Evolutionary conservation across 352 stramenopile species (phyloP), one percentile per base, ranked within the genome.

Genomic region (Elongisporangium senticosum): DNA sequence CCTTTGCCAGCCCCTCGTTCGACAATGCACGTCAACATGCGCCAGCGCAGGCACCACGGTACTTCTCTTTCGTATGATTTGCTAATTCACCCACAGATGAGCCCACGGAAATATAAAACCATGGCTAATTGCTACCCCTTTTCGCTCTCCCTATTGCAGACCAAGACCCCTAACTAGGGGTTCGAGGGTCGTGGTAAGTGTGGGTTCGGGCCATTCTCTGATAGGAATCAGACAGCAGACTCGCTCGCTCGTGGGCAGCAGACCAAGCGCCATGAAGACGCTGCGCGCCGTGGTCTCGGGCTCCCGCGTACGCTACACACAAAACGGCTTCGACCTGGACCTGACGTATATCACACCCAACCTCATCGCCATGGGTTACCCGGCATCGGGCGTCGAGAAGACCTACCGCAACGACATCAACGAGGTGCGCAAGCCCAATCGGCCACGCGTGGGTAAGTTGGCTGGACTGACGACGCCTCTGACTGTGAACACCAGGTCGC

Each of bases 351-450:
- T 95, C 71, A 86, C 79, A n/a, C 70, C 69, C 23, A 75, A 74
- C 33, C 74, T 95, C 56, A 75, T 95, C 43, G 85, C 85, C 58
- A 93, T 94, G 83, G 83, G 80, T 0, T 94, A 93, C 62, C 85
- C 85, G 14, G 85, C 85, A 26, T 77, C 77, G 24, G 83, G 83
- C 68, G 72, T 94, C 48, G 85, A 94, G 69, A 91, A 93, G 49
- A 91, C 81, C 13, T 93, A 93, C 61, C 80, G 85, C 55, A 94
- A 94, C 71, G 81, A 91, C 67, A 90, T 93, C 62, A 77, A 71
- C 48, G 80, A 94, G 59, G 73, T 83, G n/a, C 21, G 58, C 2
- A 8, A 3, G 20, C 48, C 28, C 7, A 13, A 39, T 39, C 11
- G 33, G 33, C 33, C 33, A 17, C 11, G 33, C 26, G 39, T 21